Conservation (phyloP, 805 yeast genomes). For the Saccharomyces paradoxus region DNA sequence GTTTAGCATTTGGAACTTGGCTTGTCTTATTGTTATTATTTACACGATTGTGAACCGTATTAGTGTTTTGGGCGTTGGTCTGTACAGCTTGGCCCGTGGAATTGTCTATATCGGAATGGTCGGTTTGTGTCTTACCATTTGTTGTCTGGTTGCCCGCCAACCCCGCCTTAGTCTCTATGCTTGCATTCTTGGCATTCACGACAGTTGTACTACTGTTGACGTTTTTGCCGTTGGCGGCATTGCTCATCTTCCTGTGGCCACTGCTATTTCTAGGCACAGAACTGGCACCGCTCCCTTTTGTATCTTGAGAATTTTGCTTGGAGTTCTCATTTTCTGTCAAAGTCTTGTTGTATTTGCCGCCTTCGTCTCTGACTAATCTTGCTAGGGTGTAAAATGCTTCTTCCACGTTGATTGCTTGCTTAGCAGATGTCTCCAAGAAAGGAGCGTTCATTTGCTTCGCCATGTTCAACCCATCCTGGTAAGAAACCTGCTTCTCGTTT, state of each 20-base stretch:
- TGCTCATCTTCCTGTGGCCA: neutral
- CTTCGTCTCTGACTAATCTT: slow-evolving; percentile 39
- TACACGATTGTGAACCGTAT: neutral
- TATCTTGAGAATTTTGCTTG: neutral
- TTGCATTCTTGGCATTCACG: neutral
- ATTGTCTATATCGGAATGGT: neutral
- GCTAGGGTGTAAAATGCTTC: slow-evolving; percentile 66
- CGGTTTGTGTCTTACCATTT: neutral
- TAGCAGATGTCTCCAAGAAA: slow-evolving; percentile 87
- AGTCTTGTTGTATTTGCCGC: slow-evolving; percentile 1
- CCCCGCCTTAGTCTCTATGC: neutral
- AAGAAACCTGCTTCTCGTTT: slow-evolving; percentile 60
- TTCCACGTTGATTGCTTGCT: slow-evolving; percentile 79
- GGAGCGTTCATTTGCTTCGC: slow-evolving; percentile 58
- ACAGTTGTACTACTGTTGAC: neutral
- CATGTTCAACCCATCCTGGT: slow-evolving; percentile 50
- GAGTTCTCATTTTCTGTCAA: neutral
- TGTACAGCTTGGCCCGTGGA: neutral
- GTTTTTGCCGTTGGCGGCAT: neutral
- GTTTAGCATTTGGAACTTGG: neutral
- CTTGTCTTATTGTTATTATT: neutral
- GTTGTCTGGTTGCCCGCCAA: neutral
- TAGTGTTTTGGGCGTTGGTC: neutral
- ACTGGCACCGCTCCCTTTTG: neutral
- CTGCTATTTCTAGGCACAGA: neutral